Evolutionary conservation across 371 early-diverging fungal genomes (phyloP).

Genomic region (Apophysomyces sp.): DNA sequence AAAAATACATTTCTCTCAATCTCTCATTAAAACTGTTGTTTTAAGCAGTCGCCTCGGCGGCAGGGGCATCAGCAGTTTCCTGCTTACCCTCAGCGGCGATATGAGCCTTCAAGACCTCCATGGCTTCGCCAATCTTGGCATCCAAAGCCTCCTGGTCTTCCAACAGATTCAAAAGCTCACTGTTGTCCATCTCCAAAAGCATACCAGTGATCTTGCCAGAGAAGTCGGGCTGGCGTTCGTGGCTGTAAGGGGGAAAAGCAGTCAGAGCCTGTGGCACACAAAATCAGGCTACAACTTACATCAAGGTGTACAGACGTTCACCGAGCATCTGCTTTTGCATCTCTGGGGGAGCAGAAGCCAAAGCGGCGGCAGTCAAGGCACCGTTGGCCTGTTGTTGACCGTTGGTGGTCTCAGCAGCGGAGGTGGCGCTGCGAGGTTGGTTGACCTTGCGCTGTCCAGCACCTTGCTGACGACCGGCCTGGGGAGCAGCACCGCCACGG

Average conservation of each 20-base stretch:
- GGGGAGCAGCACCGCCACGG: slow-evolving; percentile 20
- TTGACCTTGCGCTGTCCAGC: slow-evolving; percentile 40
- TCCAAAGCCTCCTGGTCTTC: slow-evolving; percentile 61
- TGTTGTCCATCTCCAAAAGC: slow-evolving; percentile 91
- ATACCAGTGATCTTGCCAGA: slow-evolving; percentile 94
- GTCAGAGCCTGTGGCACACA: not conserved
- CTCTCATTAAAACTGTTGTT: not conserved
- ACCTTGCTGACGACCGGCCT: slow-evolving; percentile 43
- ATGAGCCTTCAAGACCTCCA: slow-evolving; percentile 68
- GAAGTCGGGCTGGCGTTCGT: slow-evolving; percentile 51
- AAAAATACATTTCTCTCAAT: not conserved
- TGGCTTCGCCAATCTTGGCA: slow-evolving; percentile 82
- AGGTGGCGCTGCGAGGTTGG: slow-evolving; percentile 16
- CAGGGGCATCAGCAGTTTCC: not conserved
- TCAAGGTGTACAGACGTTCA: slow-evolving; percentile 81
- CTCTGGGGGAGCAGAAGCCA: slow-evolving; percentile 69
- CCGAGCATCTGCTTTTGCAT: slow-evolving; percentile 86
- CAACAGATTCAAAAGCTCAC: slow-evolving; percentile 77
- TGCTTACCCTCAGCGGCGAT: not conserved
- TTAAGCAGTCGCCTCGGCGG: not conserved
- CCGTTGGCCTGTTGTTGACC: slow-evolving; percentile 23
- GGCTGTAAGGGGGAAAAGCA: not conserved
- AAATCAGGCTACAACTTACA: slow-evolving; percentile 28
- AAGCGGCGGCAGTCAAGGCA: slow-evolving; percentile 60
- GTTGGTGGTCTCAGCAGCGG: slow-evolving; percentile 22